Base-by-base conservation (phyloP, 2,329 filamentous ascomycete genomes). In the Camptophora hylomeconis region DNA sequence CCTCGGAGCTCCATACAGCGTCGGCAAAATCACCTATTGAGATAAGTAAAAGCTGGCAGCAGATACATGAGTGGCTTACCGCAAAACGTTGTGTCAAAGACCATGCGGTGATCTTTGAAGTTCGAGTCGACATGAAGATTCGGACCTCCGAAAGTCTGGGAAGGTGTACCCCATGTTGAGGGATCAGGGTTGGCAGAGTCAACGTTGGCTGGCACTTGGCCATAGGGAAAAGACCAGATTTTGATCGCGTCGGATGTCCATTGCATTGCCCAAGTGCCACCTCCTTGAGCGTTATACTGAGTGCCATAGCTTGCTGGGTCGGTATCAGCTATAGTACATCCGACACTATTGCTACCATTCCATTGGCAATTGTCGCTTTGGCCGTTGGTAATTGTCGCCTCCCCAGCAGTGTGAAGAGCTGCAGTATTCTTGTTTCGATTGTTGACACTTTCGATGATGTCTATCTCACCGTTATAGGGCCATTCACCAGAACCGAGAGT, bases 241-340 rank as follows among this genome's bases (percentile, higher is more conserved):
- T 68, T 67, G 51, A 95, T 89, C 38, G 64, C 63, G 1, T 67
- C 51, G 17, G 67, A 64, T 2, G 77, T 82, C 80, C 84, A 92
- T 52, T 83, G 74, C 36, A 76, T 69, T 18, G 72, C 78, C 44
- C 79, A 83, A 25, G 84, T 63, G 24, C 79, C 80, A 28, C 65
- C 64, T 2, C 54, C 53, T n/a, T 50, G 40, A 3, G 45, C 38
- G 39, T 69, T 78, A 51, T 77, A 67, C 0, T 51, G 58, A 4
- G 51, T 49, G 19, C 72, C 72, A 32, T 63, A 74, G 29, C 14
- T 54, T 17, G 10, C 13, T 8, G 30, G 14, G 13, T 31, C 22
- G n/a, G 15, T 30, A 20, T 37, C 33, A 20, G 32, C 54, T 10
- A 61, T 53, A 1, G 51, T 52, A 34, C 61, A 62, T 10, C 51